These are phyloP conservation scores for Lasiodiplodia gonubiensis DNA, from an alignment of 2,329 filamentous ascomycete genomes.

Conservation along the genomic window DNA sequence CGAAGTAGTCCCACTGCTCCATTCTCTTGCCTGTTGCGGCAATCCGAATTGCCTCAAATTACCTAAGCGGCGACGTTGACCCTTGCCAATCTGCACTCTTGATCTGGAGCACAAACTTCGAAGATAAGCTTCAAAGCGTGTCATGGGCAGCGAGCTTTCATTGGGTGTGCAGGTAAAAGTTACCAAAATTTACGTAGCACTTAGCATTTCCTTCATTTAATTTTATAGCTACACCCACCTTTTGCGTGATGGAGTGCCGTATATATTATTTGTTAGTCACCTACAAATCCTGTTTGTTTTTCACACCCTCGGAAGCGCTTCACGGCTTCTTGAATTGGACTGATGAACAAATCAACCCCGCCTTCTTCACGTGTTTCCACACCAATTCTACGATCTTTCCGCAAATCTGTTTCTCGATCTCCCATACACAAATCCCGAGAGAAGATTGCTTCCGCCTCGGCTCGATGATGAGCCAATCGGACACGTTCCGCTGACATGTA, in stretches of 20 bases:
- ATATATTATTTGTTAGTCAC: no score
- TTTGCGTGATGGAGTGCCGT: no score
- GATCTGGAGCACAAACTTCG: not conserved
- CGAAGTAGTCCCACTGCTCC: not conserved
- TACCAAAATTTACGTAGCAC: no score
- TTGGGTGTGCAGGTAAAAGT: not conserved
- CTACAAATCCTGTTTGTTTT: no score
- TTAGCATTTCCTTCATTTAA: no score
- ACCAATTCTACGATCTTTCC: not conserved
- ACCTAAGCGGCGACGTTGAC: not conserved
- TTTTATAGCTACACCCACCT: no score
- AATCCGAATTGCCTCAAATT: conserved; percentile 1
- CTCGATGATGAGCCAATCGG: not conserved
- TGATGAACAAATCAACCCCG: not conserved
- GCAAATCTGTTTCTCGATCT: not conserved
- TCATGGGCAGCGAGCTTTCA: not conserved
- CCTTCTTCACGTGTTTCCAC: not conserved
- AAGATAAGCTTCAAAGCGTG: not conserved
- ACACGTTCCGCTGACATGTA: not conserved
- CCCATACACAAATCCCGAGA: not conserved
- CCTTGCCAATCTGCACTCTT: not conserved
- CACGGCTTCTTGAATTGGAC: no score
- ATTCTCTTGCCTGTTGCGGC: conserved; percentile 10
- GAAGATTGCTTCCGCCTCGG: not conserved
- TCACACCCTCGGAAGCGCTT: no score